A percentile compares a stretch with the other conserved stretches of the same genome.
Evolutionary conservation across 2,329 filamentous ascomycete genomes (phyloP).

Genomic region (Sclerotinia spermophila): DNA sequence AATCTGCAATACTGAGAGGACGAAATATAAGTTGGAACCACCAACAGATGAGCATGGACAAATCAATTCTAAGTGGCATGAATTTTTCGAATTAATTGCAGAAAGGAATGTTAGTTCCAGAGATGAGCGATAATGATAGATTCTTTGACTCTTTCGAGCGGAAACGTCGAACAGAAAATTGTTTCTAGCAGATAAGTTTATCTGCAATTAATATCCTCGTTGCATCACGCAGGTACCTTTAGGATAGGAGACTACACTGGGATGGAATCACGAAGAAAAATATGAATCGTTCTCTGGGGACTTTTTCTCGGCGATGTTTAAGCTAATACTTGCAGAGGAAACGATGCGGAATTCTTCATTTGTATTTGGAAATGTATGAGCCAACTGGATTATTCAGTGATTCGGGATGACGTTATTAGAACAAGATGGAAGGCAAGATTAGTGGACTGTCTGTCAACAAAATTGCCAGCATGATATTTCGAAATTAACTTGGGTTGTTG

Average conservation of each 20-base stretch:
- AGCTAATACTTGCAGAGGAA: not conserved
- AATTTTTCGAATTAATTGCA: fast-evolving
- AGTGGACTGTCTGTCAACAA: not conserved
- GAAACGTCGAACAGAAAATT: not conserved
- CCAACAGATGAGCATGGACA: not conserved
- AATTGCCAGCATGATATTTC: not conserved
- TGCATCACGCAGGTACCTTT: not conserved
- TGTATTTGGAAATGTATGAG: not conserved
- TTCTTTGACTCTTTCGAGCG: not conserved
- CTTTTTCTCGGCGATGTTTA: not conserved
- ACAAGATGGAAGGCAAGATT: not conserved
- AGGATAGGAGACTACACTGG: fast-evolving
- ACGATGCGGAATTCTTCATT: not conserved
- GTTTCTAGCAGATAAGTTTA: not conserved
- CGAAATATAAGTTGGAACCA: not conserved
- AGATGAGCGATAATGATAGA: not conserved
- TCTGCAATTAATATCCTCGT: not conserved
- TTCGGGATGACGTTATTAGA: not conserved
- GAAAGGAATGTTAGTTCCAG: not conserved
- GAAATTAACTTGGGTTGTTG: not conserved
- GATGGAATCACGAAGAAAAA: not conserved
- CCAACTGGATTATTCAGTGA: not conserved
- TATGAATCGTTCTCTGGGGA: not conserved
- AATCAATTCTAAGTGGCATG: not conserved
- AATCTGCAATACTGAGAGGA: not conserved